Evolutionary conservation across 129 eudicot species (phyloP).

Genomic region (Lactuca saligna): DNA sequence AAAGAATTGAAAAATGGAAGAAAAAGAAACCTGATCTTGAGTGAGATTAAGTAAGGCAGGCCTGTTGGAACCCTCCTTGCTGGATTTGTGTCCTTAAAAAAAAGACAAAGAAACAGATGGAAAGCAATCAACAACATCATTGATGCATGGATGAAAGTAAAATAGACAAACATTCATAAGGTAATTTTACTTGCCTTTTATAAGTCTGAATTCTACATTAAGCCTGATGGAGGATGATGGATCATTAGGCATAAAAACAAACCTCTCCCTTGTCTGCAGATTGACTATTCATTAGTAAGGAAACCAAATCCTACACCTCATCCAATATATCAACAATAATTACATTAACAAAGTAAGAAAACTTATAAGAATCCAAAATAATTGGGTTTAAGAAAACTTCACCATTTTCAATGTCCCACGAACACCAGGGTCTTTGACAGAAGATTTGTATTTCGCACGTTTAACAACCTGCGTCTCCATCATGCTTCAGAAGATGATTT

Average conservation of each 20-base stretch:
- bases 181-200: constrained; percentile 46
- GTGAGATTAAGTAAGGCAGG: constrained; percentile 77
- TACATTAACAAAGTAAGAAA: not conserved
- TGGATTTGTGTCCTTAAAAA: constrained; percentile 64
- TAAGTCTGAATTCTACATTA: constrained; percentile 60
- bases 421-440: constrained; percentile 66
- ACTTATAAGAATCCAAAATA: no score
- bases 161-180: not conserved
- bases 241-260: constrained; percentile 64
- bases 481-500: constrained; percentile 35
- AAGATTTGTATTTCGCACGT: constrained; percentile 70
- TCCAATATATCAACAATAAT: constrained; percentile 4
- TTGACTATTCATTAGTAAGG: not conserved
- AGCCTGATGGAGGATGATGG: constrained; percentile 42
- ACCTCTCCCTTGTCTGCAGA: constrained; percentile 59
- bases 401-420: constrained; percentile 78
- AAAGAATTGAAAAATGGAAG: not conserved
- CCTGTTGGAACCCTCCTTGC: constrained; percentile 61
- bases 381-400: not conserved
- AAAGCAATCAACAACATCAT: constrained; percentile 18
- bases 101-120: constrained; percentile 11
- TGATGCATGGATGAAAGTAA: not conserved
- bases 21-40: constrained; percentile 52
- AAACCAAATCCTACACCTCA: not conserved
- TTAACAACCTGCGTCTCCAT: constrained; percentile 58